Evolutionary conservation across 257 asterid genomes (phyloP).

Genomic region (Salvia splendens): DNA sequence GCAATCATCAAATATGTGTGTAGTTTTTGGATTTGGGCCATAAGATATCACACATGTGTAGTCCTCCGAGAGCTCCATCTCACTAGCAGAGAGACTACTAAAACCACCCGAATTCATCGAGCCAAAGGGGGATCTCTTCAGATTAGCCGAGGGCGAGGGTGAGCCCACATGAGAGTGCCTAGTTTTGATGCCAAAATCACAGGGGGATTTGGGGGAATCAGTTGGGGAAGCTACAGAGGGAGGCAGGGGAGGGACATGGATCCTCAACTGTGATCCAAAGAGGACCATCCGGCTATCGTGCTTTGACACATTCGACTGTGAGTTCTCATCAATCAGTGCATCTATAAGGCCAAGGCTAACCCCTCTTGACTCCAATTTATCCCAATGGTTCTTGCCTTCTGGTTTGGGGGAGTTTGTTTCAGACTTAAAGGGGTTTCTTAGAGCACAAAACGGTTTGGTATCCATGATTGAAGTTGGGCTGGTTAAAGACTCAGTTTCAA

Average conservation of each 20-base stretch:
- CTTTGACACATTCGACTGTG: constrained; percentile 43
- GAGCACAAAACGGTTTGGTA: constrained; percentile 43
- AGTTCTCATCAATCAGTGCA: constrained; percentile 51
- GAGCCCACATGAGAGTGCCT: constrained; percentile 54
- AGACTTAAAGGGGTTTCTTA: constrained; percentile 53
- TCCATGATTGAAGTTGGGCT: constrained; percentile 89
- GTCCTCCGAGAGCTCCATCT: constrained; percentile 92
- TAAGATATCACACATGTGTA: constrained; percentile 81
- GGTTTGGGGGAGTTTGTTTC: constrained; percentile 47
- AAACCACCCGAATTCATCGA: constrained; percentile 41
- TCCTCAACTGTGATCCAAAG: constrained; percentile 80
- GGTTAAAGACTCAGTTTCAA: constrained; percentile 54
- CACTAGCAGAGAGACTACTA: constrained; percentile 57
- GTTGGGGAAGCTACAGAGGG: constrained; percentile 43
- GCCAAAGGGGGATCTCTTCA: constrained; percentile 55
- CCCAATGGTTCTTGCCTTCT: constrained; percentile 49
- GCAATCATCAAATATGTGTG: constrained; percentile 84
- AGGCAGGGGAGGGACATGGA: constrained; percentile 62
- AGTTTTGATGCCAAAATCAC: constrained; percentile 79
- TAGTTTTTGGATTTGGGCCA: constrained; percentile 83
- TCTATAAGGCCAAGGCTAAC: constrained; percentile 70
- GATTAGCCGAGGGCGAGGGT: constrained; percentile 43
- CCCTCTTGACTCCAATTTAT: constrained; percentile 45
- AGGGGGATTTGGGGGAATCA: constrained; percentile 63
- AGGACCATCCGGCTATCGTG: constrained; percentile 51